Evolutionary conservation across 768 basidiomycete genomes (phyloP), one percentile per base, ranked within the genome.

Genomic region (Leccinum truebloodii): DNA sequence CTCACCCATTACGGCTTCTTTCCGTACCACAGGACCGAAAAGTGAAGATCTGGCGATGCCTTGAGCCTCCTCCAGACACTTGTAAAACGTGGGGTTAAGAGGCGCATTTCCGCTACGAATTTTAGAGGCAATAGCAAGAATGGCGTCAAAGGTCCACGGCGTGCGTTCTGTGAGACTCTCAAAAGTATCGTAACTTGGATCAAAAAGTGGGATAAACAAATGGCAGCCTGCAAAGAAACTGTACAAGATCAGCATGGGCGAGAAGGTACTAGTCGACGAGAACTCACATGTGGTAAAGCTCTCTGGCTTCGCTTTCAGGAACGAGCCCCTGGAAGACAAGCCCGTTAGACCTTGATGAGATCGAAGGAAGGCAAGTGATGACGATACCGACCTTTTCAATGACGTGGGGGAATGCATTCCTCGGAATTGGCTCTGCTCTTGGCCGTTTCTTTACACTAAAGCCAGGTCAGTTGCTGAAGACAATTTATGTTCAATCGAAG

Each of bases 221-320:
- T 97, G 92, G 77, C 94, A 97, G 53, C 95, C 95, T 59, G 91
- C 88, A 79, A 96, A 96, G 81, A 96, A 98, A 70, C 92, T 94
- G 79, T 62, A 28, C 61, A 30, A 35, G 52, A 50, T 68, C 18
- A 61, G 49, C 35, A 53, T 16, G 10, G 54, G 46, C 18, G 14
- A 63, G 14, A 46, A 37, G 41, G n/a, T n/a, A 12, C 1, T 35
- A 54, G 69, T 69, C 34, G 35, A 65, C 22, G 65, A 54, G 52
- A 70, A 67, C 84, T 76, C 62, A 94, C 90, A 95, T 94, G 78
- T 94, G 89, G 79, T 90, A 95, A 57, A 97, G 82, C 73, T 94
- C 92, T 68, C 92, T 84, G 58, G 93, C 95, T 77, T 96, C 95
- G 32, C 78, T 71, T 69, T 95, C 95, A 35, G 83, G 78, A 55